These are phyloP conservation scores for Hyphochytrium catenoides DNA, from an alignment of 352 stramenopile species.

Conservation along the genomic window DNA sequence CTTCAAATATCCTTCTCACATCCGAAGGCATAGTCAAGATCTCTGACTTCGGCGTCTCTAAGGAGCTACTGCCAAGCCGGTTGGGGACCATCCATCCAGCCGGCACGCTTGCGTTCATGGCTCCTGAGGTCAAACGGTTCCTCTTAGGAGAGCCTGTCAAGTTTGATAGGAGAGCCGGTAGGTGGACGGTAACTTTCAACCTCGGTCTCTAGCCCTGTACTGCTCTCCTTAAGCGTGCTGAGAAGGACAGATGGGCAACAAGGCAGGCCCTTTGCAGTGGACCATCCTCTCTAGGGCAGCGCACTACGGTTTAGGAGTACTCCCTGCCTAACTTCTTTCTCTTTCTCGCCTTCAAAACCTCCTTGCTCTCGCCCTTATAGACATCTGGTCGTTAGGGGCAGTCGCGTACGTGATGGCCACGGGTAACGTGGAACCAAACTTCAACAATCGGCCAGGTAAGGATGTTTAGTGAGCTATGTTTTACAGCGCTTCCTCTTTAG, in stretches of 20 bases:
- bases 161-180: slow-evolving; percentile 32
- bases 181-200: no score
- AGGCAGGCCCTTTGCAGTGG: no score
- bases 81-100: slow-evolving; percentile 39
- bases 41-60: slow-evolving; percentile 54
- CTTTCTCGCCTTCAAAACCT: no score
- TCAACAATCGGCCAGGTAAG: slow-evolving; percentile 30
- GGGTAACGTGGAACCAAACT: slow-evolving; percentile 27
- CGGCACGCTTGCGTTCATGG: slow-evolving; percentile 48
- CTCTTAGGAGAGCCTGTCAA: slow-evolving; percentile 35
- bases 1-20: slow-evolving; percentile 37
- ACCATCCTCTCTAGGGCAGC: no score
- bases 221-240: no score
- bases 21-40: slow-evolving; percentile 36
- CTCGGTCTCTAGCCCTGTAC: no score
- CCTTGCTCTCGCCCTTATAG: no score
- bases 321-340: no score
- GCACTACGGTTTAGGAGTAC: no score
- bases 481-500: no score
- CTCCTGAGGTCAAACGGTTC: slow-evolving; percentile 37
- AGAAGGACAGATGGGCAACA: no score
- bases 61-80: slow-evolving; percentile 33
- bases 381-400: slow-evolving; percentile 51
- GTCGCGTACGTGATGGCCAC: slow-evolving; percentile 36
- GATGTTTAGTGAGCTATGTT: no score